These are phyloP conservation scores for Monosporascus sp. DNA, from an alignment of 2,329 filamentous ascomycete genomes.

Conservation along the genomic window DNA sequence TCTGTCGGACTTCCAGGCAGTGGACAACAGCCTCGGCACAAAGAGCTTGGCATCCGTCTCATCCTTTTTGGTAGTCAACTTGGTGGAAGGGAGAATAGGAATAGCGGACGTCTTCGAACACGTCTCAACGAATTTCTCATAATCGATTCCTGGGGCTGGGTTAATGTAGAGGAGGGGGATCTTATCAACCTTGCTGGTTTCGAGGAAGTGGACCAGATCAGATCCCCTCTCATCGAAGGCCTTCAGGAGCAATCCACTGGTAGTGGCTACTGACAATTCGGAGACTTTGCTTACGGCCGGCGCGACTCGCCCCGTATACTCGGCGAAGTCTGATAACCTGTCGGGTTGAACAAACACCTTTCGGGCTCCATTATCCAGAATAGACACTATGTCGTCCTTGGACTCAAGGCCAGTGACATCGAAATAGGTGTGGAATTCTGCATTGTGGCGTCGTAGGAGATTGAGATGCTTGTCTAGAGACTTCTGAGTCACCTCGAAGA, in stretches of 20 bases:
- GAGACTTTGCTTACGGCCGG: slow-evolving; percentile 44
- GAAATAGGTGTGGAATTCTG: slow-evolving; percentile 61
- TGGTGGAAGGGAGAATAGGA: slow-evolving; percentile 67
- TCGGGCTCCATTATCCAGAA: slow-evolving; percentile 79
- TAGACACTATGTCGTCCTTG: slow-evolving; percentile 66
- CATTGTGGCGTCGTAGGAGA: slow-evolving; percentile 45
- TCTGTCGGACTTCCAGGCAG: slow-evolving; percentile 74
- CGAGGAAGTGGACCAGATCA: slow-evolving; percentile 38
- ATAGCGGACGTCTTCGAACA: slow-evolving; percentile 53
- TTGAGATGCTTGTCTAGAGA: slow-evolving; percentile 37
- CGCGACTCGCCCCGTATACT: slow-evolving; percentile 52
- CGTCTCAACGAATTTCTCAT: slow-evolving; percentile 42
- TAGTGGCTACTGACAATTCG: slow-evolving; percentile 37
- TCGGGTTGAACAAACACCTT: slow-evolving; percentile 76
- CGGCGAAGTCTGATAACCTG: slow-evolving; percentile 55
- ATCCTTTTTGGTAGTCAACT: slow-evolving; percentile 63
- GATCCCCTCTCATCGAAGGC: slow-evolving; percentile 42
- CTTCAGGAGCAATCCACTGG: slow-evolving; percentile 48
- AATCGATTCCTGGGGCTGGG: slow-evolving; percentile 39
- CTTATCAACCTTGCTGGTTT: slow-evolving; percentile 41
- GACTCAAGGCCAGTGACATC: slow-evolving; percentile 68
- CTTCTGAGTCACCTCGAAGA: slow-evolving; percentile 45
- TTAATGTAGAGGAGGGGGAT: slow-evolving; percentile 46
- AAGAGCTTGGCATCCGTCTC: slow-evolving; percentile 54
- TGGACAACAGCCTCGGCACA: slow-evolving; percentile 65